Base-by-base conservation (phyloP, 345 rosid genomes). In the Eutrema heterophyllum region DNA sequence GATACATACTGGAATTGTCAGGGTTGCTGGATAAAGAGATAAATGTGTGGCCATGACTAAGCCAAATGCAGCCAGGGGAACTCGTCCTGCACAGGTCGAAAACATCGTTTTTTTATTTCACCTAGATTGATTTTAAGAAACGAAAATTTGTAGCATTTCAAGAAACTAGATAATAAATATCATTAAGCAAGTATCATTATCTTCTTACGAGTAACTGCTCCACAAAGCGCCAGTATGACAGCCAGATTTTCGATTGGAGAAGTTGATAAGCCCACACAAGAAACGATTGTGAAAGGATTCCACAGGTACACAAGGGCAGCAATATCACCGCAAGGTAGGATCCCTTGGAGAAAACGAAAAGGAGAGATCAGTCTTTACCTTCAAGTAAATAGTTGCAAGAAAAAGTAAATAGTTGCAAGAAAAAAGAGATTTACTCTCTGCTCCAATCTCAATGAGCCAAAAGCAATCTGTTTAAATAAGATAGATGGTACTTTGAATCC, bases 31-130 rank as follows among this genome's bases (percentile, higher is more conserved):
- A 77, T 92, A 89, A 69, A 95, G 93, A 68, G 97, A 95, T 73
- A 90, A 63, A 80, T 95, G 98, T 13, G 90, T 85, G 56, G 98
- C 94, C 78, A 95, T 81, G 78, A 92, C 94, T 87, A 92, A 86
- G 67, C 92, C 98, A 84, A 95, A 92, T 45, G 97, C 94, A 77
- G 99, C 97, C 84, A 90, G 68, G 32, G 94, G 89, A 75, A 86
- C 84, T 60, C 79, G 49, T 75, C 96, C 99, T 95, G 86, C 70
- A 46, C 48, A 63, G n/a, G 6, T 39, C 70, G 73, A 48, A 63
- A 52, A 53, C 43, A 43, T 39, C 9, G 9, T n/a, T 3, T 14
- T 21, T 1, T 14, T 21, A 21, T 9, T 2, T 9, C 45, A 32
- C 8, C 45, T 44, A 44, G 9, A 56, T 45, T 74, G 40, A 64